These are phyloP conservation scores for Amanita rimosa DNA, from an alignment of 768 basidiomycete genomes.

Conservation along the genomic window DNA sequence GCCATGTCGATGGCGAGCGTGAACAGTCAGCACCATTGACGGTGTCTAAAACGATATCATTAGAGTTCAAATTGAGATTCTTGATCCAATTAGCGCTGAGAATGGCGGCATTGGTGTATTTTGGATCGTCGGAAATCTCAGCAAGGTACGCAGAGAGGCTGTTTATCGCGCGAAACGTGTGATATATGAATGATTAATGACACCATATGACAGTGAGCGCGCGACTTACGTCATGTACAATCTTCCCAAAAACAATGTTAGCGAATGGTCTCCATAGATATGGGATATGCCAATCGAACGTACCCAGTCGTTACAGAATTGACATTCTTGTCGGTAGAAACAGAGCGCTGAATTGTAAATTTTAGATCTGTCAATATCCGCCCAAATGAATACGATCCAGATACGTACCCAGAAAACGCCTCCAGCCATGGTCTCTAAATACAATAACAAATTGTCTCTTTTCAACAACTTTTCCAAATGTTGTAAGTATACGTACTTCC, in stretches of 20 bases:
- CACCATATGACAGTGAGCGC: background rate
- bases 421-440: constrained; percentile 35
- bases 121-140: constrained; percentile 29
- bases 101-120: constrained; percentile 35
- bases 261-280: no score
- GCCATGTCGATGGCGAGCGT: constrained; percentile 29
- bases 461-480: background rate
- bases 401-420: constrained; percentile 42
- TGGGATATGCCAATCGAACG: no score
- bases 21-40: constrained; percentile 36
- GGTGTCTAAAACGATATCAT: constrained; percentile 34
- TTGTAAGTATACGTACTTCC: constrained; percentile 25
- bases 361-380: constrained; percentile 27
- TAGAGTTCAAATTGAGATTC: constrained; percentile 29
- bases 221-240: background rate
- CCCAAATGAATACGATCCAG: constrained; percentile 25
- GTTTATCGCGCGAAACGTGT: background rate
- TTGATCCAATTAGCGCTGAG: constrained; percentile 37
- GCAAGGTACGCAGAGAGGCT: constrained; percentile 41
- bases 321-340: background rate
- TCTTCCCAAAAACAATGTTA: background rate
- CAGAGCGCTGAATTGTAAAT: background rate
- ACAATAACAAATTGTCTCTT: background rate
- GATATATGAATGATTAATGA: background rate
- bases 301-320: background rate